These are phyloP conservation scores for Colletotrichum truncatum DNA, from an alignment of 2,329 filamentous ascomycete genomes.

Conservation along the genomic window DNA sequence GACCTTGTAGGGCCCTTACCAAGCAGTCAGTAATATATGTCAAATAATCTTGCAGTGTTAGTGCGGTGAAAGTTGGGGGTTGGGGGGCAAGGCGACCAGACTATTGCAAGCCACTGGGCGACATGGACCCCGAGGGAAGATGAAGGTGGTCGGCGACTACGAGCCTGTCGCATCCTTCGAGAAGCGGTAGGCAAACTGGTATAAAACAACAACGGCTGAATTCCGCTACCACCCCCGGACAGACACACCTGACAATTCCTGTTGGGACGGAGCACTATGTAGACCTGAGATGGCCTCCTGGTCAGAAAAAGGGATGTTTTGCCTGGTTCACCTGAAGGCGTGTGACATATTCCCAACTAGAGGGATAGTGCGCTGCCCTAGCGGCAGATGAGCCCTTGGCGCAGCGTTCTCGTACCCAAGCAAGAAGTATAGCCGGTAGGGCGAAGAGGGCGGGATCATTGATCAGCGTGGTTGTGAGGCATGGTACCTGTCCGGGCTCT, in stretches of 20 bases:
- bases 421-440: conserved; percentile 7
- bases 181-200: no score
- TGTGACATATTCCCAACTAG: conserved; percentile 1
- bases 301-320: neutral
- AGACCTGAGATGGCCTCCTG: no score
- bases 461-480: conserved; percentile 12
- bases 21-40: neutral
- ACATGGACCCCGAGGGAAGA: neutral
- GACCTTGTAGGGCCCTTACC: neutral
- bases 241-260: no score
- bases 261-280: no score
- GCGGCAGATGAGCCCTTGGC: conserved; percentile 16
- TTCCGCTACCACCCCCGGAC: no score
- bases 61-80: neutral
- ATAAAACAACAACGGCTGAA: no score
- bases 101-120: conserved; percentile 8
- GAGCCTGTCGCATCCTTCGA: conserved; percentile 8
- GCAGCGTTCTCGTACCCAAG: neutral
- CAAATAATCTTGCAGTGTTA: neutral
- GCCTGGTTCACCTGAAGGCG: neutral
- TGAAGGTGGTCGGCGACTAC: conserved; percentile 7
- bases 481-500: neutral
- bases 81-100: neutral
- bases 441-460: conserved; percentile 28
- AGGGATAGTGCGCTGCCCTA: conserved; percentile 8